A percentile compares a stretch with the other conserved stretches of the same genome.
phyloP scores from a whole-genome alignment of 2,329 filamentous ascomycete species.

The Xylaria sp. region DNA sequence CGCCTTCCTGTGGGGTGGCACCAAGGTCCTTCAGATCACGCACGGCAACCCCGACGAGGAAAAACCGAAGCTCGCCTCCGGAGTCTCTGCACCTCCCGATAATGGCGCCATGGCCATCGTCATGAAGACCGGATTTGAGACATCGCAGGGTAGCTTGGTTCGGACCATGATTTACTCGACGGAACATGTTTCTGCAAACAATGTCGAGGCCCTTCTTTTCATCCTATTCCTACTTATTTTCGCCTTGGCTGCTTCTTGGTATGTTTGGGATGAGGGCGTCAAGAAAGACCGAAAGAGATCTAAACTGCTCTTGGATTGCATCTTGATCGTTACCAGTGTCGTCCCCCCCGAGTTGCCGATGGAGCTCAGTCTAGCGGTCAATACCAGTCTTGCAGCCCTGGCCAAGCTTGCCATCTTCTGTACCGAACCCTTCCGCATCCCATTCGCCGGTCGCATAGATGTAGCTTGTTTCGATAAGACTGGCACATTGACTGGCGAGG shows the following conservation, averaged over 20 bases:
- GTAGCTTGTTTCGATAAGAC: constrained; percentile 99
- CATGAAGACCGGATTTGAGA: constrained; percentile 97
- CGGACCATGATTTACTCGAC: constrained; percentile 99
- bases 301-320: constrained; percentile 93
- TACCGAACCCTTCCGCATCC: constrained; percentile 97
- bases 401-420: constrained; percentile 98
- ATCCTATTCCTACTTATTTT: constrained; percentile 96
- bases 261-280: constrained; percentile 98
- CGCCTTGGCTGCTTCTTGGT: constrained; percentile 96
- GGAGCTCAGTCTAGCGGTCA: constrained; percentile 96
- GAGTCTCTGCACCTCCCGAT: constrained; percentile 83
- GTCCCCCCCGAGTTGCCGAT: constrained; percentile 98
- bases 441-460: constrained; percentile 92
- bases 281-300: constrained; percentile 93
- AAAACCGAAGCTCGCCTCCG: constrained; percentile 70
- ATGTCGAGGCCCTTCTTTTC: constrained; percentile 93
- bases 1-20: constrained; percentile 93
- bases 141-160: constrained; percentile 94
- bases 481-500: constrained; percentile 92
- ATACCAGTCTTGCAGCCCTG: constrained; percentile 91
- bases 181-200: constrained; percentile 97
- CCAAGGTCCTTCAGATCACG: constrained; percentile 94
- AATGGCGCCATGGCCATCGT: constrained; percentile 93
- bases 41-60: constrained; percentile 81
- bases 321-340: constrained; percentile 96